These are phyloP conservation scores for Stenocarpella maydis DNA, from an alignment of 2,329 filamentous ascomycete species.

Conservation along the genomic window DNA sequence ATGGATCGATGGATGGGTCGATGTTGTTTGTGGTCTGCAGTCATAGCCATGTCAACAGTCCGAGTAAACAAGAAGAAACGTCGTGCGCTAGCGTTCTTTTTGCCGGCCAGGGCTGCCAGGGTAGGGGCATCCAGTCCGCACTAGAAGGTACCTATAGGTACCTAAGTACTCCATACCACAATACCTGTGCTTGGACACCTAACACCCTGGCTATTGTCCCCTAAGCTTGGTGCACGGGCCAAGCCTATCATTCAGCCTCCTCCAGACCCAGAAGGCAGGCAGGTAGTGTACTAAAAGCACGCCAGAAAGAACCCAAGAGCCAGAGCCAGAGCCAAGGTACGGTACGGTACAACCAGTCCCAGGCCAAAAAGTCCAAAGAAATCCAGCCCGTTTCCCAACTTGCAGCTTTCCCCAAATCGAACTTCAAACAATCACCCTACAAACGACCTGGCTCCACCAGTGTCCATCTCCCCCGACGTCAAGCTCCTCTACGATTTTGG, in stretches of 20 bases:
- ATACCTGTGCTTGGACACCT: too few species aligned
- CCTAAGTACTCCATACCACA: too few species aligned
- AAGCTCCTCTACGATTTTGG: neutral
- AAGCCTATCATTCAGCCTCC: neutral
- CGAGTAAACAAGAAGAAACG: slow-evolving; percentile 23
- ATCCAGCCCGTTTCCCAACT: neutral
- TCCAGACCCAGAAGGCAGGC: too few species aligned
- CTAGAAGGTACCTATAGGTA: too few species aligned
- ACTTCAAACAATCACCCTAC: neutral
- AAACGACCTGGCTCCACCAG: neutral
- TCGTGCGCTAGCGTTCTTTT: slow-evolving; percentile 4
- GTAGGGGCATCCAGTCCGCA: too few species aligned
- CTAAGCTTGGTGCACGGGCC: neutral
- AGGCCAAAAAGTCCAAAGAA: slow-evolving; percentile 1
- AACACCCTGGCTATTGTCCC: neutral
- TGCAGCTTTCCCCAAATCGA: neutral
- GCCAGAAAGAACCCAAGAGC: too few species aligned
- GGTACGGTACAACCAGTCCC: too few species aligned
- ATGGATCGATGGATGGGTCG: neutral
- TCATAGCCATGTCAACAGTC: slow-evolving; percentile 19
- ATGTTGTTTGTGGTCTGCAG: slow-evolving; percentile 13
- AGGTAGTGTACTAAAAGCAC: too few species aligned
- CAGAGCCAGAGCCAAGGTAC: too few species aligned
- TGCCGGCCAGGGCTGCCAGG: too few species aligned
- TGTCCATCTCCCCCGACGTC: neutral